Evolutionary conservation across 208 protist genomes (phyloP).

Genomic region (Kentomonas sorsogonicus): DNA sequence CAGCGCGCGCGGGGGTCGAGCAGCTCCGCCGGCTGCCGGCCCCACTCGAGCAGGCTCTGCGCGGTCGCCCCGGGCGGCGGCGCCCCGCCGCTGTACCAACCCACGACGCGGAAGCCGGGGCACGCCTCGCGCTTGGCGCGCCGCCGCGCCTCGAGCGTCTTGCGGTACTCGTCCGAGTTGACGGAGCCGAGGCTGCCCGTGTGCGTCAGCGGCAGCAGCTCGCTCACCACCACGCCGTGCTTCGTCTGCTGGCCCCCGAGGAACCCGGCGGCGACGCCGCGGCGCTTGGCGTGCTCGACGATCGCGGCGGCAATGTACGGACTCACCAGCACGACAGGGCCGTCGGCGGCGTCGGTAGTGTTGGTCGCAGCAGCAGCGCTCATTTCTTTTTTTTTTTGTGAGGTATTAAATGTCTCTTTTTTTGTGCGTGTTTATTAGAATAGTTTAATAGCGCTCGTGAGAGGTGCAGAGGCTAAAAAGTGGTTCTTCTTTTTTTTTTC

Average conservation of each 20-base stretch:
- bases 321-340: conserved; percentile 29
- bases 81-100: conserved; percentile 72
- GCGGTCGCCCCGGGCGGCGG: conserved; percentile 6
- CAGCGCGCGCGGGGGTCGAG: conserved; percentile 23
- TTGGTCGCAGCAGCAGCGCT: background rate
- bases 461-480: background rate
- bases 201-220: conserved; percentile 74
- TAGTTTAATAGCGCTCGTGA: background rate
- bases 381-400: background rate
- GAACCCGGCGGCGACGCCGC: conserved; percentile 49
- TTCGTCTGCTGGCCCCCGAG: conserved; percentile 46
- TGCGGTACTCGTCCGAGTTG: conserved; percentile 23
- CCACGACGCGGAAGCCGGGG: conserved; percentile 39
- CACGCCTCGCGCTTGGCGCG: conserved; percentile 46
- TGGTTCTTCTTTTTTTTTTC: background rate
- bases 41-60: too few relatives aligned
- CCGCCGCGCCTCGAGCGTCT: conserved; percentile 32
- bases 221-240: conserved; percentile 44
- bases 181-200: conserved; percentile 16
- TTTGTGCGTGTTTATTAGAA: background rate
- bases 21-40: conserved; percentile 28
- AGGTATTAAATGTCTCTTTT: background rate
- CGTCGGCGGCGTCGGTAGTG: background rate
- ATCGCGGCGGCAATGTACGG: conserved; percentile 77
- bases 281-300: conserved; percentile 80